Percentiles rank a stretch among this genome's conserved stretches.
phyloP scores from a whole-genome alignment of 306 rosid genomes.

The Bauhinia variegata region DNA sequence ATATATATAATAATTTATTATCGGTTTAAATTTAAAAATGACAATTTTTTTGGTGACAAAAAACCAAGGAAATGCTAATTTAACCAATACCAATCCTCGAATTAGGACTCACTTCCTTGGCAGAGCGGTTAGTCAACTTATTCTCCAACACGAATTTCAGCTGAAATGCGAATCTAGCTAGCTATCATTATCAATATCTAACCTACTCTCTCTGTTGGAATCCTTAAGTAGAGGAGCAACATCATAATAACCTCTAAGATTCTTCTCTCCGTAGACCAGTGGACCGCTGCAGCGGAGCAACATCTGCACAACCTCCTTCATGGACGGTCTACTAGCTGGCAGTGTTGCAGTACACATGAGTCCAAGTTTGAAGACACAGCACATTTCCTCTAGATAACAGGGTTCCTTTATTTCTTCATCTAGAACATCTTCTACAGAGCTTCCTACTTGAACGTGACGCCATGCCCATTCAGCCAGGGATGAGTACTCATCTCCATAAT shows the following conservation, averaged over 20 bases:
- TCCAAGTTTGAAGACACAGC: conserved; percentile 66
- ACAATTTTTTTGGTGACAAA: no score
- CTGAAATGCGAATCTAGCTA: conserved; percentile 11
- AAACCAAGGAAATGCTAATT: no score
- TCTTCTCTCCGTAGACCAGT: conserved; percentile 28
- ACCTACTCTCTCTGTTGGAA: conserved; percentile 43
- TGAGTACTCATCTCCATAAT: conserved; percentile 58
- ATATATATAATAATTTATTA: no score
- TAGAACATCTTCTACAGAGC: conserved; percentile 49
- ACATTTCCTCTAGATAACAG: conserved; percentile 54
- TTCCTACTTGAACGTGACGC: conserved; percentile 47
- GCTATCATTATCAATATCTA: conserved; percentile 37
- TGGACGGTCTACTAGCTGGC: conserved; percentile 70
- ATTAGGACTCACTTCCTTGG: not conserved
- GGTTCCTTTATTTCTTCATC: conserved; percentile 62
- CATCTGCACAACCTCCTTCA: conserved; percentile 64
- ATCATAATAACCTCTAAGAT: conserved; percentile 14
- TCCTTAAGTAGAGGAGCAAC: conserved; percentile 60
- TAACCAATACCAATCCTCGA: no score
- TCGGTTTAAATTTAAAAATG: no score
- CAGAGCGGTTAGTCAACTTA: conserved; percentile 14
- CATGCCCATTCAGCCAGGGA: conserved; percentile 76
- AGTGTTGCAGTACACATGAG: conserved; percentile 53
- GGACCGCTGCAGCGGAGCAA: conserved; percentile 40
- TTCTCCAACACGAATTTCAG: not conserved